These are phyloP conservation scores for Biancaea sappan DNA, from an alignment of 306 rosid genomes.

Conservation along the genomic window DNA sequence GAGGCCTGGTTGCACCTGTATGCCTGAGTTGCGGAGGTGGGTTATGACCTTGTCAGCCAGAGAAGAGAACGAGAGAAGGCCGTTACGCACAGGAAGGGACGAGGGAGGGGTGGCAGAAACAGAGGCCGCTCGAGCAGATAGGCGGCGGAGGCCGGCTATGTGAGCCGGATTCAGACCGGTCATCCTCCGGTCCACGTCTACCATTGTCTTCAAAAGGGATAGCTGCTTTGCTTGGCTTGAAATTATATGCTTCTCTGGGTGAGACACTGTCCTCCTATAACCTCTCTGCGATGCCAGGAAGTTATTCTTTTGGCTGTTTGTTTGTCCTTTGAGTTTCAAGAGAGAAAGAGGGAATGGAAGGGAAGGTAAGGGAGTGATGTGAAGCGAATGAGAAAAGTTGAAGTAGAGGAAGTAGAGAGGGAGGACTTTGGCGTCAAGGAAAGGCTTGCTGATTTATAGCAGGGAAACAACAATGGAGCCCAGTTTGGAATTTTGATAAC, in stretches of 20 bases:
- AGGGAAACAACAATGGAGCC: constrained; percentile 36
- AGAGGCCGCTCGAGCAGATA: constrained; percentile 92
- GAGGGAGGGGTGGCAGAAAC: constrained; percentile 40
- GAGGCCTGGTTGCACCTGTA: constrained; percentile 70
- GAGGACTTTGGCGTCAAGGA: constrained; percentile 21
- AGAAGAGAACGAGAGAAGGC: constrained; percentile 79
- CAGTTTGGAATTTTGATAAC: constrained; percentile 35
- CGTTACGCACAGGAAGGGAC: constrained; percentile 60
- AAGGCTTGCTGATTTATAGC: constrained; percentile 51
- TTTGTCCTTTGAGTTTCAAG: neutral
- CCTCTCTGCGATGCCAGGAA: neutral
- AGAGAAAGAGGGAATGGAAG: neutral
- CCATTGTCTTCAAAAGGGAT: constrained; percentile 49
- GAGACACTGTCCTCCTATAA: neutral
- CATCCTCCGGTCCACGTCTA: constrained; percentile 99
- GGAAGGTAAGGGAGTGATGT: neutral
- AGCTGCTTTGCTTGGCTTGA: neutral
- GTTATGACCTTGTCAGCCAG: constrained; percentile 63
- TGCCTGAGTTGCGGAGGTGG: constrained; percentile 73
- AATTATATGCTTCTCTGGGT: neutral
- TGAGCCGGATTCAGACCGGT: constrained; percentile 95
- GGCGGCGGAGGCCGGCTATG: constrained; percentile 86
- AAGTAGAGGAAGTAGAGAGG: neutral
- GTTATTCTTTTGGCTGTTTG: neutral
- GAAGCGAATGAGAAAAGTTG: neutral